Percentiles rank a stretch among this genome's conserved stretches.
Evolutionary conservation across 495 filamentous ascomycete genomes (phyloP).

Genomic region (Melanomma pulvis-pyrius): DNA sequence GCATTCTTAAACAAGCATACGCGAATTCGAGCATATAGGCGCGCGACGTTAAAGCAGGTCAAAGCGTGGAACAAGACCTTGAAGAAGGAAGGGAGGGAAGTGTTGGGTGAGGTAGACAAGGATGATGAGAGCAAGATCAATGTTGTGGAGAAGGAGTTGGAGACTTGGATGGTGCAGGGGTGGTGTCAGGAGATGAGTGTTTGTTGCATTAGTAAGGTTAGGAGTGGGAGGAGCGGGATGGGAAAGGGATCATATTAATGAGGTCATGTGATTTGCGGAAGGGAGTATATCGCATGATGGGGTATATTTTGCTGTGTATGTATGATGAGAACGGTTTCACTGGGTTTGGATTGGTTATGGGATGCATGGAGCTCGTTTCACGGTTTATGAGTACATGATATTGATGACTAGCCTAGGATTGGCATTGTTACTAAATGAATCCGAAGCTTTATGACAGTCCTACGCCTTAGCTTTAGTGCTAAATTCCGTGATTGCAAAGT

Average conservation of each 20-base stretch:
- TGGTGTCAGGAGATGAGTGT: slow-evolving; percentile 36
- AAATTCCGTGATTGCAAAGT: no score
- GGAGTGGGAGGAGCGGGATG: slow-evolving; percentile 25
- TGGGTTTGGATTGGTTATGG: no score
- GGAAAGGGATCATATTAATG: slow-evolving; percentile 12
- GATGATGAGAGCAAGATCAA: background rate
- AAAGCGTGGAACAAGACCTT: slow-evolving; percentile 15
- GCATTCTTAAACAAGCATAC: slow-evolving; percentile 75
- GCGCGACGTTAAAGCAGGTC: slow-evolving; percentile 28
- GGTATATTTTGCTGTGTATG: no score
- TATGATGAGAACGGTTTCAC: no score
- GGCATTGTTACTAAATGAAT: no score
- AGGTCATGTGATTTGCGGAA: background rate
- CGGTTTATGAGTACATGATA: no score
- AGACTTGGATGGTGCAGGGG: slow-evolving; percentile 14
- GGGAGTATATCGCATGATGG: background rate
- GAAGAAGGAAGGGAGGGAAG: background rate
- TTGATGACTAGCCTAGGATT: no score
- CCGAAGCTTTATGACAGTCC: no score
- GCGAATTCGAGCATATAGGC: slow-evolving; percentile 25
- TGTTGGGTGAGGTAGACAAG: background rate
- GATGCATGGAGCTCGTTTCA: no score
- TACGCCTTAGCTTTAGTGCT: no score
- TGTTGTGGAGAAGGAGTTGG: slow-evolving; percentile 23
- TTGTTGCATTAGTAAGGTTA: slow-evolving; percentile 40